phyloP scores from a whole-genome alignment of 192 early-diverging fungal species.

The Rhizophagus clarus region DNA sequence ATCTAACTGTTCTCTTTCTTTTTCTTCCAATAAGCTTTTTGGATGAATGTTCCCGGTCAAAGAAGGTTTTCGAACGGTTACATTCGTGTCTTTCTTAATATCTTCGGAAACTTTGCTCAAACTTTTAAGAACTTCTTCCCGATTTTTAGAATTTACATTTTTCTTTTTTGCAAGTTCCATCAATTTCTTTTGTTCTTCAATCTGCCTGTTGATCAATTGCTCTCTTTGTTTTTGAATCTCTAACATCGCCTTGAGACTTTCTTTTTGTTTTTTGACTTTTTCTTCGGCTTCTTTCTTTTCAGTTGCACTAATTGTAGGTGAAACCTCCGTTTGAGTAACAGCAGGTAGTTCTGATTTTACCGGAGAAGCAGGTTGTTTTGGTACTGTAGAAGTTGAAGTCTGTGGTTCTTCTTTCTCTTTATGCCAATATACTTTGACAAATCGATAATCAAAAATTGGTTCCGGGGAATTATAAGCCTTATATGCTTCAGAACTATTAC shows the following conservation, averaged over 20 bases:
- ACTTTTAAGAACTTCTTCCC: slow-evolving; percentile 50
- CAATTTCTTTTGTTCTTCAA: slow-evolving; percentile 66
- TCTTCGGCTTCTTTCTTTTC: slow-evolving; percentile 49
- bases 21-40: slow-evolving; percentile 42
- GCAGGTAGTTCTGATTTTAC: slow-evolving; percentile 32
- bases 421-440: slow-evolving; percentile 85
- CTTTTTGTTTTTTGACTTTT: slow-evolving; percentile 52
- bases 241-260: slow-evolving; percentile 49
- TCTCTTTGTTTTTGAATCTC: slow-evolving; percentile 64
- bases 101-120: slow-evolving; percentile 52
- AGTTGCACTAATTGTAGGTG: slow-evolving; percentile 48
- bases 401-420: slow-evolving; percentile 40
- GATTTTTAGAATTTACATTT: slow-evolving; percentile 47
- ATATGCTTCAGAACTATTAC: slow-evolving; percentile 60
- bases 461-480: slow-evolving; percentile 75
- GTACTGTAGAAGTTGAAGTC: slow-evolving; percentile 28
- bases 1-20: slow-evolving; percentile 53
- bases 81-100: slow-evolving; percentile 40
- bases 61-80: slow-evolving; percentile 36
- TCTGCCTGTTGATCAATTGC: slow-evolving; percentile 56
- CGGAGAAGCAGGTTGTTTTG: slow-evolving; percentile 34
- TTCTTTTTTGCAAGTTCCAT: slow-evolving; percentile 56
- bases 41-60: slow-evolving; percentile 42
- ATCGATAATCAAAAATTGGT: slow-evolving; percentile 82
- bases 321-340: slow-evolving; percentile 41